Evolutionary conservation across 2,329 filamentous ascomycete species (phyloP).

Genomic region (Dothideomycetidae sp.): DNA sequence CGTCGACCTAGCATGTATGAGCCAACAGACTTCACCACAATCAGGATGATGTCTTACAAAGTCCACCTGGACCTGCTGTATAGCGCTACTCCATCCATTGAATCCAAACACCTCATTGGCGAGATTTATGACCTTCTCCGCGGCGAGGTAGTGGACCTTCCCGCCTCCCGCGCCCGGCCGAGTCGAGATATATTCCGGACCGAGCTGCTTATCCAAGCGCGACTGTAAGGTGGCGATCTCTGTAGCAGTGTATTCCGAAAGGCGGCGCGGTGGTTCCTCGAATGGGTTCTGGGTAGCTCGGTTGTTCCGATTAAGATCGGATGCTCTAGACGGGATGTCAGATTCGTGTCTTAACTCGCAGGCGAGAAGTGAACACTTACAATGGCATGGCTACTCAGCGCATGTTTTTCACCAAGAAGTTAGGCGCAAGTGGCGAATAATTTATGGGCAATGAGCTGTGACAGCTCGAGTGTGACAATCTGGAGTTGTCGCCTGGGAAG

Average conservation of each 20-base stretch:
- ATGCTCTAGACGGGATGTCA: constrained; percentile 16
- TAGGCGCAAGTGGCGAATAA: too few species aligned
- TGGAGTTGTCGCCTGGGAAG: neutral
- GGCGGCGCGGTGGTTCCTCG: constrained; percentile 51
- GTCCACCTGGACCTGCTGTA: constrained; percentile 87
- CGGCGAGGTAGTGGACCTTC: constrained; percentile 87
- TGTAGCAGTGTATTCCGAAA: constrained; percentile 72
- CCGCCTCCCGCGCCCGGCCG: constrained; percentile 68
- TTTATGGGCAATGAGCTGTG: neutral
- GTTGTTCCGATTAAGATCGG: constrained; percentile 24
- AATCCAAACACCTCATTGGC: constrained; percentile 94
- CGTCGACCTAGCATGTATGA: constrained; percentile 46
- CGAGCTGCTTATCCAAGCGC: constrained; percentile 81
- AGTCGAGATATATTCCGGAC: constrained; percentile 88
- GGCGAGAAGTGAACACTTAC: neutral
- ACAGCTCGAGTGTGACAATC: too few species aligned
- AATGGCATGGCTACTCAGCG: constrained; percentile 8
- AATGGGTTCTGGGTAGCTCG: constrained; percentile 57
- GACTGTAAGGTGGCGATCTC: constrained; percentile 80
- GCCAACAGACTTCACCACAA: neutral
- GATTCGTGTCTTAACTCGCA: neutral
- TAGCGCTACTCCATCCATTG: constrained; percentile 95
- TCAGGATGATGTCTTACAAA: constrained; percentile 42
- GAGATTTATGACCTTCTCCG: constrained; percentile 89
- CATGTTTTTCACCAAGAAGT: too few species aligned